phyloP scores from a whole-genome alignment of 768 basidiomycete genomes.

The Calocera cornea region DNA sequence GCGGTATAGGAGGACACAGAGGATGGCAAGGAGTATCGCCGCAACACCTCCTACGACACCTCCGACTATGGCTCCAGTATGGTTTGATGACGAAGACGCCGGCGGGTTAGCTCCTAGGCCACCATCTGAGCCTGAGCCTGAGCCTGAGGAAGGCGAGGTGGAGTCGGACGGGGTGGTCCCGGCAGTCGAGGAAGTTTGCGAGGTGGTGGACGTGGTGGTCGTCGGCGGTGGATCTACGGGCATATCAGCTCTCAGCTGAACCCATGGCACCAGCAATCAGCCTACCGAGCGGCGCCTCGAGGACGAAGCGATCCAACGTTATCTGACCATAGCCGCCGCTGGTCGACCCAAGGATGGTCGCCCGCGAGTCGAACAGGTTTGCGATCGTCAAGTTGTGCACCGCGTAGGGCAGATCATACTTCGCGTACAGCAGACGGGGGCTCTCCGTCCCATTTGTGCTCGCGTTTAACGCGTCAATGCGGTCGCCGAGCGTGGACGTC shows the following conservation, averaged over 20 bases:
- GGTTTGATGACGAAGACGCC: neutral
- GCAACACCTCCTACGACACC: neutral
- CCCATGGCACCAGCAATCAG: neutral
- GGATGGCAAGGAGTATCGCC: neutral
- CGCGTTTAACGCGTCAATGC: slow-evolving; percentile 4
- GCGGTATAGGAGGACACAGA: neutral
- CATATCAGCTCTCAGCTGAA: neutral
- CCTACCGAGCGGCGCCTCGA: neutral
- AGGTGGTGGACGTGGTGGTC: neutral
- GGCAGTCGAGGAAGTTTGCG: neutral
- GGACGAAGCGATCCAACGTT: neutral
- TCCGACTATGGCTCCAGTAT: neutral
- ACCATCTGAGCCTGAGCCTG: too few species aligned
- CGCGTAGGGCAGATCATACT: neutral
- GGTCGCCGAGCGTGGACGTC: neutral
- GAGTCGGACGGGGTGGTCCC: neutral
- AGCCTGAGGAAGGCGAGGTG: neutral
- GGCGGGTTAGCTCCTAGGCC: neutral
- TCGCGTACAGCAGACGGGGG: neutral
- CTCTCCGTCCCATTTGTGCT: neutral
- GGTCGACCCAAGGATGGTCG: neutral
- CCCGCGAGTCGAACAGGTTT: slow-evolving; percentile 7
- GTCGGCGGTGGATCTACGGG: neutral
- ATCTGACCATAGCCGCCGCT: neutral
- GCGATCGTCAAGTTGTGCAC: neutral